Evolutionary conservation across 202 grass and related monocot species (phyloP).

Genomic region (Zoysia matrella): DNA sequence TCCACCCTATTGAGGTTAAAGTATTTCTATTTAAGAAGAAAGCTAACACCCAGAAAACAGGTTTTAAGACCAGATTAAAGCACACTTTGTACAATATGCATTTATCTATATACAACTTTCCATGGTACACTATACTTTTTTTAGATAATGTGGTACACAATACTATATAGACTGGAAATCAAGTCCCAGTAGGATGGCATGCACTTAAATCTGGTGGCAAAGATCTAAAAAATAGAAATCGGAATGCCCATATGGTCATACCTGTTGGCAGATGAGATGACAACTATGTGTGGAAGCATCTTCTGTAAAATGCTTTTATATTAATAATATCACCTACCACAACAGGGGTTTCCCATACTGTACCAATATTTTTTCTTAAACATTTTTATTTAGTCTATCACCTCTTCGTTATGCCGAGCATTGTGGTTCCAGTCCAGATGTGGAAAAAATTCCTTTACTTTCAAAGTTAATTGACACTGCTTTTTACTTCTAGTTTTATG

Average conservation of each 20-base stretch:
- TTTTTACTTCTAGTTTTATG: conserved; percentile 27
- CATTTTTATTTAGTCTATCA: neutral
- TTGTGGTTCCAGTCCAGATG: neutral
- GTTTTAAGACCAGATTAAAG: neutral
- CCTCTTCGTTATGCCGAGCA: conserved; percentile 30
- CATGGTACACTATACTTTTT: neutral
- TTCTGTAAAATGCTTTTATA: too few relatives aligned
- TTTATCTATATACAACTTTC: neutral
- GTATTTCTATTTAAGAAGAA: conserved; percentile 26
- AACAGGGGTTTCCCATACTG: too few relatives aligned
- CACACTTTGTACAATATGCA: neutral
- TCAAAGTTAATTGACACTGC: conserved; percentile 12
- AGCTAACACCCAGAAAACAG: conserved; percentile 28
- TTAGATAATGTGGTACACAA: too few relatives aligned
- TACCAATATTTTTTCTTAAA: neutral
- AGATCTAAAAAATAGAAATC: conserved; percentile 2
- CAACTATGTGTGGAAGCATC: conserved; percentile 66
- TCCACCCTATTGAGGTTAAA: conserved; percentile 65
- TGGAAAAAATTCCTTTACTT: neutral
- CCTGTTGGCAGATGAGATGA: conserved; percentile 94
- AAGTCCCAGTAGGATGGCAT: neutral
- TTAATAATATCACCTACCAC: too few relatives aligned
- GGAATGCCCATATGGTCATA: conserved; percentile 27
- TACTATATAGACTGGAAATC: neutral
- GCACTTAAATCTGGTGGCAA: neutral